Percentiles rank a stretch among this genome's conserved stretches.
These are phyloP conservation scores for Axilococcus clingmanii DNA, from an alignment of 139 green algal genomes.

Conservation along the genomic window DNA sequence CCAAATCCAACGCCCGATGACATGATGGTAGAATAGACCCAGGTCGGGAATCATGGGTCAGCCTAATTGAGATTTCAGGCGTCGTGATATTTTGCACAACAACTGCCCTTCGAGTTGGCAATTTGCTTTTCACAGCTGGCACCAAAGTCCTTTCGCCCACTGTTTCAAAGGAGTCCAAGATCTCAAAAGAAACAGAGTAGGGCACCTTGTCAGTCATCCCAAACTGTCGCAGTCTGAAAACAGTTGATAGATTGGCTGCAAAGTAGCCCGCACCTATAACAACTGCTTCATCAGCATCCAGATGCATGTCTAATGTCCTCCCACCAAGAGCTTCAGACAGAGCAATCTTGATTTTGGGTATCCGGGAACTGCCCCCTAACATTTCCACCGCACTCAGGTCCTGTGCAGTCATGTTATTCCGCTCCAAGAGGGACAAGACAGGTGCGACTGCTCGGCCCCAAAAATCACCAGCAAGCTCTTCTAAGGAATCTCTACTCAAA, in stretches of 20 bases:
- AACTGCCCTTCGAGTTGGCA: slow-evolving; percentile 61
- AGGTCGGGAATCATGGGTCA: slow-evolving; percentile 45
- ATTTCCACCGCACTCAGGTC: slow-evolving; percentile 77
- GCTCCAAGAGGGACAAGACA: slow-evolving; percentile 53
- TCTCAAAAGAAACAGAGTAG: slow-evolving; percentile 53
- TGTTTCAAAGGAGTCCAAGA: slow-evolving; percentile 20
- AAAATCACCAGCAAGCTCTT: slow-evolving; percentile 59
- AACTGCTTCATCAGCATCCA: slow-evolving; percentile 94
- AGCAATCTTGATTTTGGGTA: slow-evolving; percentile 66
- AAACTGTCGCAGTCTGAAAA: slow-evolving; percentile 94
- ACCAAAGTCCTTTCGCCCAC: slow-evolving; percentile 12
- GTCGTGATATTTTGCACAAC: slow-evolving; percentile 40
- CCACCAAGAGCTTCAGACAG: slow-evolving; percentile 64
- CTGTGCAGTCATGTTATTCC: slow-evolving; percentile 51
- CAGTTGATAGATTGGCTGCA: slow-evolving; percentile 91
- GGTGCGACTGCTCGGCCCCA: slow-evolving; percentile 49
- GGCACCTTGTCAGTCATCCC: slow-evolving; percentile 70
- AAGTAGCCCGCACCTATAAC: slow-evolving; percentile 84
- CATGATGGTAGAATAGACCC: slow-evolving; percentile 1
- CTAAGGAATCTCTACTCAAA: slow-evolving; percentile 65
- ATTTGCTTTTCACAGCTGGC: slow-evolving; percentile 53
- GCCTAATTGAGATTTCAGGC: slow-evolving; percentile 37
- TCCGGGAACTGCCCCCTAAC: slow-evolving; percentile 74
- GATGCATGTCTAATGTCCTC: slow-evolving; percentile 68
- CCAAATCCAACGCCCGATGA: slow-evolving; percentile 3